Base-by-base conservation (phyloP, 2,329 filamentous ascomycete species). In the Colletotrichum magnum region DNA sequence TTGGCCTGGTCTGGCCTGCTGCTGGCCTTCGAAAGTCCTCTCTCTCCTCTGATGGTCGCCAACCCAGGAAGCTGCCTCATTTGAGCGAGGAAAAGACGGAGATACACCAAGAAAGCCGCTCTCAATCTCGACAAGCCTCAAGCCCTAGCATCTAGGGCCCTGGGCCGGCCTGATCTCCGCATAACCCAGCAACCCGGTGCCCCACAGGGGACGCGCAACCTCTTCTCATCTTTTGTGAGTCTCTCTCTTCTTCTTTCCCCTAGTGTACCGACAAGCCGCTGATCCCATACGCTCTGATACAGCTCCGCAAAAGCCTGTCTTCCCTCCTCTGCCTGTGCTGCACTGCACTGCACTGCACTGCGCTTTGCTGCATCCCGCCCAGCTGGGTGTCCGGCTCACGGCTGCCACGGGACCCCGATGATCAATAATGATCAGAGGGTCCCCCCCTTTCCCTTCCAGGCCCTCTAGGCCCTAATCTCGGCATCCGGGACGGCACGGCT, bases 151-250 rank as follows among this genome's bases (percentile, higher is more conserved):
- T 36, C 32, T 36, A 36, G 32, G 32, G 32, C 32, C 32, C 32
- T 36, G 50, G 36, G 57, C 61, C 39, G 43, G 67, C 53, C 62
- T 64, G 67, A 69, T 61, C 51, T 69, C 54, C 57, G 67, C 67
- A 69, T 69, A 57, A 69, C 61, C 67, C 67, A 69, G 62, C 32
- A 52, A 69, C 61, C 67, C 62, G 65, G 62, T 24, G 67, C 67
- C 56, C 67, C 67, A 67, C 67, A 69, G 56, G 67, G 67, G 67
- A 69, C 67, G 67, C 67, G 67, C 67, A 69, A 69, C 67, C 67
- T 58, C 56, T 66, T 53, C 36, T 56, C 43, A 57, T 62, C 24
- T 24, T 59, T 43, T 32, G 57, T 51, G 43, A 69, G 56, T 52
- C 50, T 69, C 32, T 36, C 67, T 51, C 50, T 66, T 56, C 66